Evolutionary conservation across 805 yeast genomes (phyloP), one percentile per base, ranked within the genome.

Genomic region (Candida tallmaniae): DNA sequence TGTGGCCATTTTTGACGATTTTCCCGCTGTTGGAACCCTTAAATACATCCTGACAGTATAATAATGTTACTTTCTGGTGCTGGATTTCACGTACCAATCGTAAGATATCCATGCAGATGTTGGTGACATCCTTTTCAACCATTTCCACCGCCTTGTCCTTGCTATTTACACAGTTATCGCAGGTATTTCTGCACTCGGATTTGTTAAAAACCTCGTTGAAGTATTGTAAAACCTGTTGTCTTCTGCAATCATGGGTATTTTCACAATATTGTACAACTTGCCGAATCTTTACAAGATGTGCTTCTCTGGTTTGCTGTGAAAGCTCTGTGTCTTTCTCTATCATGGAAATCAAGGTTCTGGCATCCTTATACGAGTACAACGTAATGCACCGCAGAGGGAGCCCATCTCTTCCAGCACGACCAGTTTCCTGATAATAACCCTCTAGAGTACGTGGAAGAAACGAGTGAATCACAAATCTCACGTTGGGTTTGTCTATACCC

Each of bases 401-500:
- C 0, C 98, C 97, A 62, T 93, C 98, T 62, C 98, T 76, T 4
- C 98, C 98, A 4, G 97, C 98, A 59, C 98, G 78, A 6, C 98
- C 98, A 1, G 97, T 89, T 56, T 93, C 98, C 58, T 93, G 98
- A 51, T 93, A 93, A 56, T 93, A 93, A 0, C 97, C 97, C 60
- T 93, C 98, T 44, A 93, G 65, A 34, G 87, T 85, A 48, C 96
- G 66, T 0, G 98, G 97, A 17, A 93, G 62, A 5, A 93, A 84
- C 43, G 82, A 70, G 60, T 93, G 98, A 27, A 86, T 78, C 3
- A 93, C 97, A 63, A 73, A 89, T 30, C 98, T 67, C 9, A 93
- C 98, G 58, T 93, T 95, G 0, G 96, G 84, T 56, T 93, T 93
- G 60, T 93, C 98, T 37, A 93, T 90, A 31, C 98, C 98, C 98